Conservation (phyloP, 2,329 filamentous ascomycete genomes). For the Aspergillus spinulosporus region DNA sequence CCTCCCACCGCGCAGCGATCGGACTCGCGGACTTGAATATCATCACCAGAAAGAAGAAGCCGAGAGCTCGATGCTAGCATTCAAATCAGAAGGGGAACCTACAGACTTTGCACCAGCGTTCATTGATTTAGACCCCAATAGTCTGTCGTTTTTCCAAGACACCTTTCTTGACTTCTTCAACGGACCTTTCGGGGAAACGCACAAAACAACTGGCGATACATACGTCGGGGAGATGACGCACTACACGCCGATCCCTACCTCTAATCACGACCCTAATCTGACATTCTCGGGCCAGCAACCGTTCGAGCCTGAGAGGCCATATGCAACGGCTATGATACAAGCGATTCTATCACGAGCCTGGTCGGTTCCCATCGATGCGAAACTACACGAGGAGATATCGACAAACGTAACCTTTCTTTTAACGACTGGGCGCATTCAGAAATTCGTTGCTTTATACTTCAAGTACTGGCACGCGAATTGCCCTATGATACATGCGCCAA, state of each 20-base stretch:
- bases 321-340: slow-evolving; percentile 42
- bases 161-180: slow-evolving; percentile 42
- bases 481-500: slow-evolving; percentile 44
- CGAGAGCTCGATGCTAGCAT: slow-evolving; percentile 21
- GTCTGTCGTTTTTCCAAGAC: slow-evolving; percentile 36
- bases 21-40: slow-evolving; percentile 38
- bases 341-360: slow-evolving; percentile 42
- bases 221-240: too few species aligned
- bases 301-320: slow-evolving; percentile 40
- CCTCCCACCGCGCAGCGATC: slow-evolving; percentile 44
- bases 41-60: slow-evolving; percentile 35
- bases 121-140: slow-evolving; percentile 27
- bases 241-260: too few species aligned
- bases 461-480: slow-evolving; percentile 49
- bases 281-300: slow-evolving; percentile 23
- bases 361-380: slow-evolving; percentile 39
- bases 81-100: slow-evolving; percentile 19
- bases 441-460: slow-evolving; percentile 46
- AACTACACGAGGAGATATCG: slow-evolving; percentile 43
- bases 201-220: too few species aligned
- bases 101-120: slow-evolving; percentile 24
- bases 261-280: slow-evolving; percentile 16
- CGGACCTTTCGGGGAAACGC: not conserved
- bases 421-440: slow-evolving; percentile 43
- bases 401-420: slow-evolving; percentile 42